Base-by-base conservation (phyloP, 805 yeast genomes). In the Candida railenensis region DNA sequence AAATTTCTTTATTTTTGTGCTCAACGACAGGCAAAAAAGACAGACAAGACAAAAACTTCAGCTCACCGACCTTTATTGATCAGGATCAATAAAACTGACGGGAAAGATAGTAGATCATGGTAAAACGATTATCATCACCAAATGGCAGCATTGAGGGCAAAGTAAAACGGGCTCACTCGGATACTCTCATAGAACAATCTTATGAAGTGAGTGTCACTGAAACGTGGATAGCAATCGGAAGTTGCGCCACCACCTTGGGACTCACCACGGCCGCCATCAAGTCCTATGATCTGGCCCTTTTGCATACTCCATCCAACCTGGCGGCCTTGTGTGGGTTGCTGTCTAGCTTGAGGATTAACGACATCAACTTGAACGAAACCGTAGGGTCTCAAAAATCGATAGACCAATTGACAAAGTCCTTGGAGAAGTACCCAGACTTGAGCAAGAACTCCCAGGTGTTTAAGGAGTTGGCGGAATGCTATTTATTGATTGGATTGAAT, bases 401-500 rank as follows among this genome's bases (percentile, higher is more conserved):
- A 9, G 75, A 70, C 36, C 53, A 71, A 4, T 57, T 78, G 15
- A 70, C 66, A 44, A 56, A 66, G 22, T 60, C 76, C 3, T 60
- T 76, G 40, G 69, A 65, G 11, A 54, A 56, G 18, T 68, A 58
- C 47, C 74, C 76, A 2, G 61, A 61, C 1, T 56, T 80, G 19
- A 58, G 67, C 25, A 66, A 66, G 40, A 74, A 73, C 42, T 51
- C 74, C 0, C 50, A 54, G 4, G 52, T 81, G 3, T 75, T 78
- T 68, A 71, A 67, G 42, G 84, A 79, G 54, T 62, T 81, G 43
- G 73, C 81, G 0, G 80, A 77, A 48, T 74, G 82, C 45, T 80
- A 81, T 53, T 54, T 77, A 12, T 57, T 71, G 11, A 52, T 75
- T 7, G 76, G 77, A 32, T 68, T 77, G 47, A 67, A 65, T 39